Evolutionary conservation across 176 grass and related monocot species (phyloP).

Genomic region (Carex parvula): DNA sequence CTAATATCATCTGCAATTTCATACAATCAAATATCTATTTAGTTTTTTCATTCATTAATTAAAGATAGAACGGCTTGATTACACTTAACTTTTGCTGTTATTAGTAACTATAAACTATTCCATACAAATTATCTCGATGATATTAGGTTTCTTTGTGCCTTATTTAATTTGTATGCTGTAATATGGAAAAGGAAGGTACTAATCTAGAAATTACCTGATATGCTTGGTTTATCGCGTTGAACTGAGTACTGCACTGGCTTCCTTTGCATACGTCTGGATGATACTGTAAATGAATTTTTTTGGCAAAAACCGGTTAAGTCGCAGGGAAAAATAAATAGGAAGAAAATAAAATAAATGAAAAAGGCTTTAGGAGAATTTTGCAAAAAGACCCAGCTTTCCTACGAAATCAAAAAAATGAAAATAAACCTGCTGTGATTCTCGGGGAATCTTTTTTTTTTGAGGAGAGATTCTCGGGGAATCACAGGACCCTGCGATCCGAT

Average conservation of each 20-base stretch:
- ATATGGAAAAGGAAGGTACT: neutral
- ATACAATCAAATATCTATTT: neutral
- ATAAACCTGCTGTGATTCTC: no score
- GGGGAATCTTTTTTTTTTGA: no score
- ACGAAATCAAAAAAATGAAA: neutral
- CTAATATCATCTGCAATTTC: constrained; percentile 20
- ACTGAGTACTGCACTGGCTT: constrained; percentile 32
- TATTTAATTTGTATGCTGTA: neutral
- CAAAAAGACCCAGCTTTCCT: neutral
- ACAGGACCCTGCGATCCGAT: no score
- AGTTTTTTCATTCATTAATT: neutral
- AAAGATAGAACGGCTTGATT: neutral
- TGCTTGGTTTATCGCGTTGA: constrained; percentile 41
- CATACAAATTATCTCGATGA: neutral
- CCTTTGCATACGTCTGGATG: constrained; percentile 52
- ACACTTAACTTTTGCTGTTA: neutral
- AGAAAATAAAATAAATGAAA: neutral
- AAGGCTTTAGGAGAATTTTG: neutral
- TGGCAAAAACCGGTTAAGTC: neutral
- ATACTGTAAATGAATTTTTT: constrained; percentile 25
- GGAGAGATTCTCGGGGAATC: no score
- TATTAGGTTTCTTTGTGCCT: neutral
- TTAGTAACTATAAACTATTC: neutral
- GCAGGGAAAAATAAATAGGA: neutral
- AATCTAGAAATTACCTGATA: constrained; percentile 36